Conservation (phyloP, 2,329 filamentous ascomycete genomes). For the Arthrobotrys pseudoclavata region DNA sequence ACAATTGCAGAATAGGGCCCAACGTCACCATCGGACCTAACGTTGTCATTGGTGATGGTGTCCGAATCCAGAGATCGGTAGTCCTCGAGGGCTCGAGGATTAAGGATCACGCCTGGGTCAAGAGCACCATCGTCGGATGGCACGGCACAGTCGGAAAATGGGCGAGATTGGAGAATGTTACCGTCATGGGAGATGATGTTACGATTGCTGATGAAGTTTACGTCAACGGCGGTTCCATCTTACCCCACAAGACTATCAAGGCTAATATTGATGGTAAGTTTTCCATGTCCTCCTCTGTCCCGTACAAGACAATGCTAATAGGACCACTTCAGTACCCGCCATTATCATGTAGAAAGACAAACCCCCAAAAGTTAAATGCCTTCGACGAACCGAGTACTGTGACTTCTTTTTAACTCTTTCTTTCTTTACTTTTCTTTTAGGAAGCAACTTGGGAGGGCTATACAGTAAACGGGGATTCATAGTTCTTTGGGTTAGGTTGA, state of each 20-base stretch:
- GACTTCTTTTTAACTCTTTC: background rate
- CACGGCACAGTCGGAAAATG: slow-evolving; percentile 95
- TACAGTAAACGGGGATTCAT: background rate
- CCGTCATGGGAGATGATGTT: slow-evolving; percentile 97
- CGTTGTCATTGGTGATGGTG: slow-evolving; percentile 92
- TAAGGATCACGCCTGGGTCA: slow-evolving; percentile 99
- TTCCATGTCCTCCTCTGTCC: background rate
- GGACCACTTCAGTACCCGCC: slow-evolving; percentile 65
- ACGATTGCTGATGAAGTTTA: slow-evolving; percentile 98
- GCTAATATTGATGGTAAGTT: slow-evolving; percentile 85
- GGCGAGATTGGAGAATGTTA: slow-evolving; percentile 97
- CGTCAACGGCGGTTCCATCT: slow-evolving; percentile 93
- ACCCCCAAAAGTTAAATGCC: background rate
- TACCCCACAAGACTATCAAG: slow-evolving; percentile 99
- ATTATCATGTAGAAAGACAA: slow-evolving; percentile 68
- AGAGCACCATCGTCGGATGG: slow-evolving; percentile 98
- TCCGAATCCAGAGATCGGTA: slow-evolving; percentile 92
- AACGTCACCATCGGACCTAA: slow-evolving; percentile 96
- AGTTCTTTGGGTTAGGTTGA: slow-evolving; percentile 6
- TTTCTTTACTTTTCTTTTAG: slow-evolving; percentile 4
- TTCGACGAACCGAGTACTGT: background rate
- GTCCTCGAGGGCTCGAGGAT: slow-evolving; percentile 90
- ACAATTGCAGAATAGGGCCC: slow-evolving; percentile 97
- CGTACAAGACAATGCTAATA: slow-evolving; percentile 8
- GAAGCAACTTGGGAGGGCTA: slow-evolving; percentile 11